A percentile compares a stretch with the other conserved stretches of the same genome.
These are phyloP conservation scores for Chlorella sp. DNA, from an alignment of 139 green algal genomes.

Conservation along the genomic window DNA sequence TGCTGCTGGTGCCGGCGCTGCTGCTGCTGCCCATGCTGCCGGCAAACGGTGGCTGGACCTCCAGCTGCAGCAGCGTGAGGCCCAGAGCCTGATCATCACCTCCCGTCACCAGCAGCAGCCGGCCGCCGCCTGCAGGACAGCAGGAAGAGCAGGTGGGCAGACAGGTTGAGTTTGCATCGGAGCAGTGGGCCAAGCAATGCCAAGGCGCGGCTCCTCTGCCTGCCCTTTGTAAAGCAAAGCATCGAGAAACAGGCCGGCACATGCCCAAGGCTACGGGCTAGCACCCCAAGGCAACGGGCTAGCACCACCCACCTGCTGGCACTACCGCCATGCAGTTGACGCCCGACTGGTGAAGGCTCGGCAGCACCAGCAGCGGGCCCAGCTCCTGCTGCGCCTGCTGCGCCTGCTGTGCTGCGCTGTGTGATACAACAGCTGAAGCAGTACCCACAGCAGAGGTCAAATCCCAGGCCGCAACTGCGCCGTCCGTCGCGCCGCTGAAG, in stretches of 20 bases:
- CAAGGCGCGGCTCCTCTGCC: no score
- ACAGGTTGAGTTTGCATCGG: no score
- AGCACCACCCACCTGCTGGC: conserved; percentile 14
- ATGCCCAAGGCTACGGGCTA: neutral
- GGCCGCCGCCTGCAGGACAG: neutral
- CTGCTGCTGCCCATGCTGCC: neutral
- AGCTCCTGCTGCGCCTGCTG: neutral
- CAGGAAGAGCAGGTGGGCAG: neutral
- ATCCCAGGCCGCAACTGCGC: conserved; percentile 42
- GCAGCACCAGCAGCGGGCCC: conserved; percentile 18
- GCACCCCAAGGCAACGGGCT: neutral
- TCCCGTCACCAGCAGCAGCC: conserved; percentile 43
- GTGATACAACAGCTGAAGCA: neutral
- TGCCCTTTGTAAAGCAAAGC: no score
- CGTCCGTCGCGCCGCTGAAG: conserved; percentile 43
- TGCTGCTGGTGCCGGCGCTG: neutral
- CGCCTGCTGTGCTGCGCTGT: neutral
- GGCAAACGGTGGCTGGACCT: neutral
- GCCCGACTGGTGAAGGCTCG: conserved; percentile 51
- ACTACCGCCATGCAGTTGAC: conserved; percentile 44
- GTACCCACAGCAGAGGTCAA: neutral
- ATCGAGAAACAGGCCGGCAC: neutral
- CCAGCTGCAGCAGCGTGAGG: conserved; percentile 13
- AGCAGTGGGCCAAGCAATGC: no score
- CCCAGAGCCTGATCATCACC: conserved; percentile 57